Percentiles rank a stretch among this genome's conserved stretches.
Conservation (phyloP, 192 early-diverging fungal genomes). For the Coemansia aciculifera region DNA sequence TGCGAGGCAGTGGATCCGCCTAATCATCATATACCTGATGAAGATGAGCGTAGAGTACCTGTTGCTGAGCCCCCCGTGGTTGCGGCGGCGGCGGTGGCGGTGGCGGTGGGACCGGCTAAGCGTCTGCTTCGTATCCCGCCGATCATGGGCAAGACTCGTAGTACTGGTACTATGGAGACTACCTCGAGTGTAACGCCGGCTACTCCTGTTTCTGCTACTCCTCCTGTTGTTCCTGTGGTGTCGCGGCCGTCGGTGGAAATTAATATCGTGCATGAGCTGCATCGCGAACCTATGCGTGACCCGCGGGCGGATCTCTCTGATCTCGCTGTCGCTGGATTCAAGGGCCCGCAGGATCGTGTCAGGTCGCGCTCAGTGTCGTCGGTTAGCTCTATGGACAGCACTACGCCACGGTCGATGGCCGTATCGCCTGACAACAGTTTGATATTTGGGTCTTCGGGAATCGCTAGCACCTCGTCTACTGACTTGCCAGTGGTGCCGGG, state of each 20-base stretch:
- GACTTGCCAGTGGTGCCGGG: not conserved
- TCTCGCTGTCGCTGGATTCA: conserved; percentile 5
- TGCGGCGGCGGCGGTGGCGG: too few relatives aligned
- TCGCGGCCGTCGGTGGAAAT: conserved; percentile 26
- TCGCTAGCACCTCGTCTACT: not conserved
- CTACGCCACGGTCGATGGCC: conserved; percentile 16
- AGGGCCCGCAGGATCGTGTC: not conserved
- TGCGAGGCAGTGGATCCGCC: conserved; percentile 13
- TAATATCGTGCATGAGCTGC: conserved; percentile 27
- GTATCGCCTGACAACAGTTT: conserved; percentile 22
- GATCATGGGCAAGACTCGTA: conserved; percentile 10
- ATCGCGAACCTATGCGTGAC: conserved; percentile 42
- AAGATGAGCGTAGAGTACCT: not conserved
- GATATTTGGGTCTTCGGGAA: not conserved
- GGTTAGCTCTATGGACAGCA: conserved; percentile 22
- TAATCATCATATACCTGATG: not conserved
- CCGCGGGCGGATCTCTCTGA: conserved; percentile 42
- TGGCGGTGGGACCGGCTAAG: conserved; percentile 6
- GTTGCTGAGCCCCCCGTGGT: not conserved
- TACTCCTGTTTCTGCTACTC: not conserved
- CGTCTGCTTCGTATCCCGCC: not conserved
- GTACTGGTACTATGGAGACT: conserved; percentile 1
- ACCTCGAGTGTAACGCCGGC: not conserved
- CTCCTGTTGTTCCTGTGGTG: not conserved
- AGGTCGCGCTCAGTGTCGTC: conserved; percentile 21